These are phyloP conservation scores for Malassezia globosa DNA, from an alignment of 1,284 basidiomycete species.

Conservation along the genomic window DNA sequence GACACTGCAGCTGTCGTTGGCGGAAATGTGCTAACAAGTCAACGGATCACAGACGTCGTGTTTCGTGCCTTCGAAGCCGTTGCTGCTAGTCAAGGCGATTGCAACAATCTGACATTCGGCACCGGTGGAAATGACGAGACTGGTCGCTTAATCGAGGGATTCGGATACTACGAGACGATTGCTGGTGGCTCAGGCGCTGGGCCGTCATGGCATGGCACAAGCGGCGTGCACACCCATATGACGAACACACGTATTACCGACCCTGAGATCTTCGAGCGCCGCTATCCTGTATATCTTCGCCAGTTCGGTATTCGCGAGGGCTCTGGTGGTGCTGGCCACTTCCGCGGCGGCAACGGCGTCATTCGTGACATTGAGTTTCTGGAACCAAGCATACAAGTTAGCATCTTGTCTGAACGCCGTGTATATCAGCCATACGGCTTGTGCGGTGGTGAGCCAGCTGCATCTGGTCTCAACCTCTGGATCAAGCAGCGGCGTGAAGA, in stretches of 20 bases:
- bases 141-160: conserved; percentile 64
- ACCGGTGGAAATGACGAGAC: conserved; percentile 71
- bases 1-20: conserved; percentile 71
- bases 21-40: conserved; percentile 82
- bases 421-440: conserved; percentile 81
- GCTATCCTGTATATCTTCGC: conserved; percentile 76
- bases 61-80: conserved; percentile 83
- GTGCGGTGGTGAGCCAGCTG: conserved; percentile 68
- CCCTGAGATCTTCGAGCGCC: conserved; percentile 78
- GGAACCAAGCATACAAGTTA: conserved; percentile 65
- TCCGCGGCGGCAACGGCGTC: conserved; percentile 74
- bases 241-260: conserved; percentile 71
- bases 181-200: conserved; percentile 84
- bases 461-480: conserved; percentile 76
- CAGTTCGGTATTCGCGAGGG: conserved; percentile 65
- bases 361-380: conserved; percentile 77
- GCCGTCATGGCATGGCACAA: conserved; percentile 67
- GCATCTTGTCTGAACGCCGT: conserved; percentile 74
- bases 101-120: conserved; percentile 81
- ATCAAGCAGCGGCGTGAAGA: conserved; percentile 62
- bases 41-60: conserved; percentile 88
- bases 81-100: conserved; percentile 82
- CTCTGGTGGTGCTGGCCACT: conserved; percentile 68
- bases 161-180: conserved; percentile 95
- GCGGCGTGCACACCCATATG: conserved; percentile 57